phyloP scores from a whole-genome alignment of 331 rosid species.

The Pyrus hybrid region DNA sequence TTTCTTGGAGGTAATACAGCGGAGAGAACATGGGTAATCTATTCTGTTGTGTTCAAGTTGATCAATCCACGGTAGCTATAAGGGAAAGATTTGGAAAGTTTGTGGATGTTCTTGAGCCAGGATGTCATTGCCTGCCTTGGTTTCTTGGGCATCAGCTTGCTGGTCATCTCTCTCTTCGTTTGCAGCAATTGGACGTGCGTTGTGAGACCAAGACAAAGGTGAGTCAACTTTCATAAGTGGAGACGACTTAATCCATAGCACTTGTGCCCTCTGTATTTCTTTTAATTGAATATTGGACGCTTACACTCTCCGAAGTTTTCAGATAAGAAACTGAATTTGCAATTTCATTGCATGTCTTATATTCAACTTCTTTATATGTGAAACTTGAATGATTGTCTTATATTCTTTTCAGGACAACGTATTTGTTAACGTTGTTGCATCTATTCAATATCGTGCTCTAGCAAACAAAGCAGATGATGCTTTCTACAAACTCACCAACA shows the following conservation, averaged over 20 bases:
- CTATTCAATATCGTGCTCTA: slow-evolving; percentile 79
- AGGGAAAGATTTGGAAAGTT: slow-evolving; percentile 70
- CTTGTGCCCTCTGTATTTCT: not conserved
- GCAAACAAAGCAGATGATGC: slow-evolving; percentile 76
- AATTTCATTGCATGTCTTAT: not conserved
- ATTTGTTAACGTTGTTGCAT: slow-evolving; percentile 87
- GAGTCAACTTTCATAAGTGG: not conserved
- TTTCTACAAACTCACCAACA: slow-evolving; percentile 82
- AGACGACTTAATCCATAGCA: not conserved
- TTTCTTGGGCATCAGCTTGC: slow-evolving; percentile 51
- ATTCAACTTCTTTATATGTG: not conserved
- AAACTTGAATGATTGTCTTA: not conserved
- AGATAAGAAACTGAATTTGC: not conserved
- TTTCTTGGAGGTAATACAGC: not conserved
- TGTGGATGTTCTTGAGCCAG: slow-evolving; percentile 71
- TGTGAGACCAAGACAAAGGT: slow-evolving; percentile 98
- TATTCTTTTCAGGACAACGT: slow-evolving; percentile 68
- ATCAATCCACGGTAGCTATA: slow-evolving; percentile 71
- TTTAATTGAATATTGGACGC: not conserved
- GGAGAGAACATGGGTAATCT: slow-evolving; percentile 61
- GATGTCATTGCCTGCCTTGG: slow-evolving; percentile 94
- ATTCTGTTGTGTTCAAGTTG: slow-evolving; percentile 65
- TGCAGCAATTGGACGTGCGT: slow-evolving; percentile 76
- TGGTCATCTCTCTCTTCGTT: slow-evolving; percentile 78
- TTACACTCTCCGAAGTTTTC: not conserved